Percentiles rank a stretch among this genome's conserved stretches.
phyloP scores from a whole-genome alignment of 345 rosid genomes.

The Citrus trifoliata region DNA sequence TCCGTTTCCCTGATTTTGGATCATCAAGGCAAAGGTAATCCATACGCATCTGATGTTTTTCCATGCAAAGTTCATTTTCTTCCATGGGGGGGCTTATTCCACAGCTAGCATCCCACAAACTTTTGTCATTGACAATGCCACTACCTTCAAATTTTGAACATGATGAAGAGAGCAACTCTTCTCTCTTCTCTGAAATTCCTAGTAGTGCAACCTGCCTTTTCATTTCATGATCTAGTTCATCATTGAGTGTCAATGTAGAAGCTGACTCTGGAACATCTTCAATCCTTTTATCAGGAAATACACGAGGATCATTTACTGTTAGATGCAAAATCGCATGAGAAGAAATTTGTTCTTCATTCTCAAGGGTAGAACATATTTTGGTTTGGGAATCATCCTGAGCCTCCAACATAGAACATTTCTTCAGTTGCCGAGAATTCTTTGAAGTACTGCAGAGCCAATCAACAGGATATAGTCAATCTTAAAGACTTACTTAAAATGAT shows the following conservation, averaged over 20 bases:
- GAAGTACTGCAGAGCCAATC: slow-evolving; percentile 37
- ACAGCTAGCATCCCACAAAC: slow-evolving; percentile 61
- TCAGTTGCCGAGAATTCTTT: slow-evolving; percentile 30
- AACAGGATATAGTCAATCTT: slow-evolving; percentile 9
- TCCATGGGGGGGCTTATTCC: slow-evolving; percentile 52
- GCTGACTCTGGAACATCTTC: slow-evolving; percentile 25
- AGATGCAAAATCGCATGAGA: slow-evolving; percentile 41
- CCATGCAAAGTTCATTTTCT: slow-evolving; percentile 61
- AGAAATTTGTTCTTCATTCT: slow-evolving; percentile 37
- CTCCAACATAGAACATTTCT: slow-evolving; percentile 36
- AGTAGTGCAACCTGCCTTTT: slow-evolving; percentile 15
- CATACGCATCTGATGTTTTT: slow-evolving; percentile 51
- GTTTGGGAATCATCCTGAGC: slow-evolving; percentile 15
- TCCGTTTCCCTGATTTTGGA: slow-evolving; percentile 22
- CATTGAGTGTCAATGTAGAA: slow-evolving; percentile 11
- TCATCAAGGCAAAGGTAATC: slow-evolving; percentile 53
- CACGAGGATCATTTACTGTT: slow-evolving; percentile 61
- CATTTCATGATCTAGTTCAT: slow-evolving; percentile 24
- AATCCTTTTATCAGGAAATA: slow-evolving; percentile 23
- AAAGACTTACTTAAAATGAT: not conserved
- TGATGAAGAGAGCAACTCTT: slow-evolving; percentile 15
- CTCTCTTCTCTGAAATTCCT: slow-evolving; percentile 22
- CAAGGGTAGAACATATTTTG: slow-evolving; percentile 19
- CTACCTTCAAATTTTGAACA: slow-evolving; percentile 24
- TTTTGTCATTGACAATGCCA: slow-evolving; percentile 10